Conservation (phyloP, 1,139 yeast species). For the Casaregolazyma lundiana region DNA sequence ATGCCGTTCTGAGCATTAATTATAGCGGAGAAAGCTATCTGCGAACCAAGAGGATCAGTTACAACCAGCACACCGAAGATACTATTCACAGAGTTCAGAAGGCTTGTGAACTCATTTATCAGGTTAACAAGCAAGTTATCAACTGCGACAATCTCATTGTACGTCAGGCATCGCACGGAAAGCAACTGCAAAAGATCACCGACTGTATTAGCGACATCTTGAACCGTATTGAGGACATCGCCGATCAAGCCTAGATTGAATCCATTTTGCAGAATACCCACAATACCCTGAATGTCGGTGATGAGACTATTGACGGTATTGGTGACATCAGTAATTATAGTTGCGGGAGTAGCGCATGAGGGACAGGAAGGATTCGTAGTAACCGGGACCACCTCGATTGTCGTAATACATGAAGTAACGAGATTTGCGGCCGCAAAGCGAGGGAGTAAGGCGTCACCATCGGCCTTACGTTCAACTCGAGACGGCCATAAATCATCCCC, state of each 20-base stretch:
- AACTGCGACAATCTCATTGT: neutral
- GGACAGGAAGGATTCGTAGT: neutral
- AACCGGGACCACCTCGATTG: neutral
- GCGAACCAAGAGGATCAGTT: neutral
- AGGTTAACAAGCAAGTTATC: neutral
- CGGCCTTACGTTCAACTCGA: too few relatives aligned
- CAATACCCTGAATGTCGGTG: neutral
- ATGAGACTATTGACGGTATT: neutral
- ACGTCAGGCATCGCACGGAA: neutral
- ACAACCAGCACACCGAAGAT: neutral
- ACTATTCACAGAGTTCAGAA: neutral
- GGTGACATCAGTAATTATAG: neutral
- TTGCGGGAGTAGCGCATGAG: neutral
- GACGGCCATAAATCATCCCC: neutral
- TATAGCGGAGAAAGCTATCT: neutral
- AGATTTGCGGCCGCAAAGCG: too few relatives aligned
- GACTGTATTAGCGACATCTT: neutral
- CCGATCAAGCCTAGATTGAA: neutral
- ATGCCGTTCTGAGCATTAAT: neutral
- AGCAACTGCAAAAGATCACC: neutral
- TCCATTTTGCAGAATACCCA: neutral
- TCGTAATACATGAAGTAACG: neutral
- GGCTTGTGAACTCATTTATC: neutral
- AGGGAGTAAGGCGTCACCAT: too few relatives aligned
- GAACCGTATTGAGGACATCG: neutral